Conservation (phyloP, 371 early-diverging fungal genomes). For the Circinella minor region DNA sequence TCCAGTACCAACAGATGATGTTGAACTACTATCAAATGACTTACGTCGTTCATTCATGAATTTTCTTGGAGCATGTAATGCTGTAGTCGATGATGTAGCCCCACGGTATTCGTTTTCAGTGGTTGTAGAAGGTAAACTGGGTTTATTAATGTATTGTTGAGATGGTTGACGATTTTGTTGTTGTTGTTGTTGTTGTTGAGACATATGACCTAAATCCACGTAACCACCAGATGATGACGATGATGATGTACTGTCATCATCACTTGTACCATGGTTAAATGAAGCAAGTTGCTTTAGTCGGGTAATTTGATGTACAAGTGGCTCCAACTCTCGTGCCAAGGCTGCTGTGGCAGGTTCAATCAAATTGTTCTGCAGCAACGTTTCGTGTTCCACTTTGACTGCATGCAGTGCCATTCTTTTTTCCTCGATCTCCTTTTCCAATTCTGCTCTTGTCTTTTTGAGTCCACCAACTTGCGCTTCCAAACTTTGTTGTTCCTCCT, state of each 20-base stretch:
- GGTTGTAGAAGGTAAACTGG: neutral
- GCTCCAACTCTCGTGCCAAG: constrained; percentile 42
- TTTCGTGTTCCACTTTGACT: constrained; percentile 33
- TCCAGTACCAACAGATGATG: neutral
- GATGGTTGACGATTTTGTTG: no score
- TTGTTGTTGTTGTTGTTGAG: constrained; percentile 5
- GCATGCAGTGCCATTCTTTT: constrained; percentile 30
- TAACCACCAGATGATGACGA: constrained; percentile 14
- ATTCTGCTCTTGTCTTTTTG: constrained; percentile 21
- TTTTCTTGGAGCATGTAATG: neutral
- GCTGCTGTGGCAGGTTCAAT: constrained; percentile 16
- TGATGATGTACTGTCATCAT: neutral
- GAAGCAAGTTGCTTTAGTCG: constrained; percentile 30
- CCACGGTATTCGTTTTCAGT: neutral
- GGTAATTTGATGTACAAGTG: constrained; percentile 38
- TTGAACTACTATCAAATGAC: neutral
- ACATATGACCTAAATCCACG: constrained; percentile 14
- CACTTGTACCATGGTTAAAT: constrained; percentile 7
- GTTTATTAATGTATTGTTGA: neutral
- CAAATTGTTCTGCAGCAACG: constrained; percentile 22
- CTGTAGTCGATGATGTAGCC: neutral
- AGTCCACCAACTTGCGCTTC: constrained; percentile 22
- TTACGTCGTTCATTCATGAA: constrained; percentile 4
- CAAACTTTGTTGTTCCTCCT: constrained; percentile 28
- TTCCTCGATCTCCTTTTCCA: constrained; percentile 31